Evolutionary conservation across 2,329 filamentous ascomycete species (phyloP).

Genomic region (Penicillium rolfsii): DNA sequence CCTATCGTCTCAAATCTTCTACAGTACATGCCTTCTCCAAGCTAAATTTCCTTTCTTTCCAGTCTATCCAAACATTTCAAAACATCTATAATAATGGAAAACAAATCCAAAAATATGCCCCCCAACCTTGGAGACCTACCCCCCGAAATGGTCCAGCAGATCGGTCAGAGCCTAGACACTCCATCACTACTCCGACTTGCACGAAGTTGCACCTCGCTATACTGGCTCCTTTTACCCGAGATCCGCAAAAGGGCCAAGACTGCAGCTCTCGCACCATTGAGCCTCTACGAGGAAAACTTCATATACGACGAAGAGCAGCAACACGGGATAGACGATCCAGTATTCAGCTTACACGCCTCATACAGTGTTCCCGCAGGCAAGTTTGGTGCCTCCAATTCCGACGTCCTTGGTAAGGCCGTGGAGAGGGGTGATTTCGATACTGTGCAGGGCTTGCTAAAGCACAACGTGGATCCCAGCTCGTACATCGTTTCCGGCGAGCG

Average conservation of each 20-base stretch:
- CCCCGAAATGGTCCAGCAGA: constrained; percentile 6
- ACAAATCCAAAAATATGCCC: not conserved
- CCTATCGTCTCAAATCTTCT: not conserved
- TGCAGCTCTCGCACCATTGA: constrained; percentile 2
- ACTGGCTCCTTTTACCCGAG: not conserved
- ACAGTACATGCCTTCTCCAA: not conserved
- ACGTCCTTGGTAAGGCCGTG: constrained; percentile 6
- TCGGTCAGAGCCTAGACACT: constrained; percentile 4
- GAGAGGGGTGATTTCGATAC: not conserved
- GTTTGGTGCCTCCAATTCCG: not conserved
- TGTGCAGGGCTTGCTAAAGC: constrained; percentile 3
- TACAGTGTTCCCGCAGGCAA: not conserved
- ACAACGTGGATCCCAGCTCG: constrained; percentile 14
- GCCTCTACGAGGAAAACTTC: constrained; percentile 7
- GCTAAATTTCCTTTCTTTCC: not conserved
- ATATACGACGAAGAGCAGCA: not conserved
- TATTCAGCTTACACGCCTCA: not conserved
- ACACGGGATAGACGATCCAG: not conserved
- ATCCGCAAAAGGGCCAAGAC: not conserved
- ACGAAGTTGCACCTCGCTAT: not conserved
- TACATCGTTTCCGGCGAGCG: constrained; percentile 11
- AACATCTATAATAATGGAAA: no score
- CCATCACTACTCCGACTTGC: not conserved
- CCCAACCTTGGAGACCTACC: constrained; percentile 10
- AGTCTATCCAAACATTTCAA: no score